Evolutionary conservation across 345 rosid genomes (phyloP), one percentile per base, ranked within the genome.

Genomic region (Capsella bursapastoris): DNA sequence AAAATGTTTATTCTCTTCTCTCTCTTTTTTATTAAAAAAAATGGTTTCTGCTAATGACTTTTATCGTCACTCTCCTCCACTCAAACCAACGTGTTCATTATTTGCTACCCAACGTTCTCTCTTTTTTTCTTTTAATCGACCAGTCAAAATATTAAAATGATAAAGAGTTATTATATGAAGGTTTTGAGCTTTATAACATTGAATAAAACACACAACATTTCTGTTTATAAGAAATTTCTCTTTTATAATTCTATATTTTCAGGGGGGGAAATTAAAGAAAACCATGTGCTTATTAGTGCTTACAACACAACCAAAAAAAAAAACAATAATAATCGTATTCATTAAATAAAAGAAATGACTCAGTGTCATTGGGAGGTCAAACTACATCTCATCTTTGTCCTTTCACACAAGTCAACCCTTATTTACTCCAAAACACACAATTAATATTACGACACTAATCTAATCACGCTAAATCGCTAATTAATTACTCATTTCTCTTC

Each of bases 321-420:
- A 72, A 16, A 40, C 8, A 73, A 64, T 73, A 8, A 49, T 38
- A 64, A 35, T 34, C 31, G 47, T 3, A 40, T 37, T 10, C 34
- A 40, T 74, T 49, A 57, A 57, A 57, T 11, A 8, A 57, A 48
- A 13, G 11, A 62, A 69, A 55, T 61, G 61, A 50, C 40, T 22
- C 25, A 22, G 25, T 22, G 25, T 13, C 14, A 70, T 27, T 56
- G 55, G 13, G 28, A 63, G 67, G 75, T 65, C 71, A 77, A 77
- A 48, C 80, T 51, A 71, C 66, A 64, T 64, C 66, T 55, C 69
- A 18, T 77, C 53, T 56, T 69, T 69, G 65, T 76, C 71, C 8
- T 56, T 10, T 64, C 75, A 38, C 61, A 56, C 60, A 70, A 71
- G 76, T 77, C 80, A 77, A 77, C 71, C 55, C 72, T 64, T 16